Percentiles rank a stretch among this genome's conserved stretches.
Conservation (phyloP, 768 basidiomycete genomes). For the Pisolithus albus region DNA sequence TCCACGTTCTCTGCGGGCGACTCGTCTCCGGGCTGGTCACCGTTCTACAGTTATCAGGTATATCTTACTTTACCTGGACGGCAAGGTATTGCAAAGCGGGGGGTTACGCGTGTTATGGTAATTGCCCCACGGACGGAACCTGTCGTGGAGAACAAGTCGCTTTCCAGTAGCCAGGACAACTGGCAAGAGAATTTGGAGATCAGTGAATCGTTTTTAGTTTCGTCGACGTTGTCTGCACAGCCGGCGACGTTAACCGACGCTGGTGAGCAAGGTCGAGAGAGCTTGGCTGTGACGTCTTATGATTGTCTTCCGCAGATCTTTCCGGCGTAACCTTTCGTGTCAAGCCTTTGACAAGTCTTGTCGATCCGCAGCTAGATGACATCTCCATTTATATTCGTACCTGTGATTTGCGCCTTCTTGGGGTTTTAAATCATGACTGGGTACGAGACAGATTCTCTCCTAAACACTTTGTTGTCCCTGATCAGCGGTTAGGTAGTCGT, state of each 20-base stretch:
- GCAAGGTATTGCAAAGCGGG: conserved; percentile 55
- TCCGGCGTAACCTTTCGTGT: conserved; percentile 21
- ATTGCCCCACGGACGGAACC: conserved; percentile 22
- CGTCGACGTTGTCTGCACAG: conserved; percentile 32
- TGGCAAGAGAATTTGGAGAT: conserved; percentile 53
- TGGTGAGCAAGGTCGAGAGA: conserved; percentile 7
- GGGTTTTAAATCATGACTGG: conserved; percentile 74
- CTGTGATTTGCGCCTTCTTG: conserved; percentile 56
- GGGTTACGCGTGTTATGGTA: conserved; percentile 49
- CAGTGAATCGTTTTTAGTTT: conserved; percentile 62
- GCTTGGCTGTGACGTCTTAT: background rate
- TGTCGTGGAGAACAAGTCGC: conserved; percentile 1
- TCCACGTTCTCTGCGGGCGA: conserved; percentile 15
- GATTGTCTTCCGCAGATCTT: background rate
- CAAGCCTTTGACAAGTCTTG: conserved; percentile 27
- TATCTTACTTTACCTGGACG: conserved; percentile 62
- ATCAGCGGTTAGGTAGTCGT: conserved; percentile 43
- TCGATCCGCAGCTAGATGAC: conserved; percentile 38
- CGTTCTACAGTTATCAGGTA: conserved; percentile 38
- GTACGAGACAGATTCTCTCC: conserved; percentile 31
- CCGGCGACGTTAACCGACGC: conserved; percentile 6
- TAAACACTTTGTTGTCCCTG: background rate
- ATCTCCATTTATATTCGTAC: conserved; percentile 56
- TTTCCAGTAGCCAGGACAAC: conserved; percentile 13
- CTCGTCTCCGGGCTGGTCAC: conserved; percentile 4